Evolutionary conservation across 352 stramenopile species (phyloP), one percentile per base, ranked within the genome.

Genomic region (Pythium aristosporum): DNA sequence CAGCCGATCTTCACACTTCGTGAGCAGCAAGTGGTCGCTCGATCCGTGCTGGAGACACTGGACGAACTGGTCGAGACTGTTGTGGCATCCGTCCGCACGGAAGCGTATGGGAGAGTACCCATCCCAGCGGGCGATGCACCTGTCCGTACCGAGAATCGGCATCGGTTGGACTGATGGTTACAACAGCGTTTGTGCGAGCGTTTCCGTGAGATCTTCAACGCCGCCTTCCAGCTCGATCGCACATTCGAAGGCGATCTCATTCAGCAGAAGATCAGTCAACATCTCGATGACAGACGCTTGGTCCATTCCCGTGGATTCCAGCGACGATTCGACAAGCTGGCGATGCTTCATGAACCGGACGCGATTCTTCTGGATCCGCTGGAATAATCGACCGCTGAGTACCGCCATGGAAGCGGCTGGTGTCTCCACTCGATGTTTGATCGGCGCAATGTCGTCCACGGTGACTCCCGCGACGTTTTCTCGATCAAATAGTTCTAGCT

Each of bases 241-340:
- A 18, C 66, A 73, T 36, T 85, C 65, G 36, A 74, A 61, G 2
- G 81, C 49, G 11, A 85, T 60, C 41, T 86, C 74, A 25, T 78
- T 64, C 41, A 83, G 36, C 16, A 86, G 20, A 58, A 86, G 65
- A 23, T 78, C 77, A 20, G 79, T 70, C 54, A 86, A 87, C 81
- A 88, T 80, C 65, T 90, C 81, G 51, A 90, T 81, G 21, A 90
- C 72, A 5, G 68, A 71, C 37, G 54, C 74, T 62, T 90, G 81
- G 36, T 80, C 42, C 77, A 88, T 85, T 18, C 79, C 79, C 2
- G 79, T 82, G 8, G 79, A 72, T 28, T 76, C 63, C 3, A 90
- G 54, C 3, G 81, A 87, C 23, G 81, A 69, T 47, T 90, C 81
- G 2, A 79, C 81, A 28, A 90, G 65, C 39, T 65, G 67, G 18